These are phyloP conservation scores for Fusarium circinatum DNA, from an alignment of 2,329 filamentous ascomycete species.

Conservation along the genomic window DNA sequence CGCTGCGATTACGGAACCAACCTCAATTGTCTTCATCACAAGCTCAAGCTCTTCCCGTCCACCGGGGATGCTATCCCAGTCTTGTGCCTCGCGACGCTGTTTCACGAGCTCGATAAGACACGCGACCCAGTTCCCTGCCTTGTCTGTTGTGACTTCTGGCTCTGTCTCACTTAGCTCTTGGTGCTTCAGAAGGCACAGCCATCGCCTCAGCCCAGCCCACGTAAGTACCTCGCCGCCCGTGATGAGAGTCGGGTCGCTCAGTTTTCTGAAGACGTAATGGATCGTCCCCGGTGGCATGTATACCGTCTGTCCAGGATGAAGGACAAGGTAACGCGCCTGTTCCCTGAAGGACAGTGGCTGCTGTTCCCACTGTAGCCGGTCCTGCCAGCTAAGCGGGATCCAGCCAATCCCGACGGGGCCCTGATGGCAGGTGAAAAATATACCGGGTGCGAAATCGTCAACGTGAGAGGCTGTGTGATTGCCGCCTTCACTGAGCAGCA, in stretches of 20 bases:
- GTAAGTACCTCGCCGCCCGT: background rate
- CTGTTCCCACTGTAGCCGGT: too few species aligned
- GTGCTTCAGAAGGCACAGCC: background rate
- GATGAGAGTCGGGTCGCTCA: background rate
- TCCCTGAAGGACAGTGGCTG: too few species aligned
- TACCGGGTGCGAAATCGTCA: background rate
- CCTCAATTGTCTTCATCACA: background rate
- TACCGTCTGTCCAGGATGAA: background rate
- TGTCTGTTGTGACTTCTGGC: fast-evolving
- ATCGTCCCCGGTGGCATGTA: background rate
- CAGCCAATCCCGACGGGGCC: background rate
- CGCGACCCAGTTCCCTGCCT: too few species aligned
- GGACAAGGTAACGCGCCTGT: background rate
- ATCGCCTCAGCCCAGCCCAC: background rate
- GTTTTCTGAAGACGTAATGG: background rate
- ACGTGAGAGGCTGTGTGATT: background rate
- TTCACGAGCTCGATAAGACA: background rate
- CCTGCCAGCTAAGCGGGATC: background rate
- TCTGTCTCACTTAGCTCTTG: background rate
- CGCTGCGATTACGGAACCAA: too few species aligned
- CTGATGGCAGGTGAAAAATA: background rate
- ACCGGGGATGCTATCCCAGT: background rate
- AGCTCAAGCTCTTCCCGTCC: background rate
- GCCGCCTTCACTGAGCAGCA: background rate
- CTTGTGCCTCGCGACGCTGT: background rate